Conservation (phyloP, 139 green algal genomes). For the Pleodorina starrii region DNA sequence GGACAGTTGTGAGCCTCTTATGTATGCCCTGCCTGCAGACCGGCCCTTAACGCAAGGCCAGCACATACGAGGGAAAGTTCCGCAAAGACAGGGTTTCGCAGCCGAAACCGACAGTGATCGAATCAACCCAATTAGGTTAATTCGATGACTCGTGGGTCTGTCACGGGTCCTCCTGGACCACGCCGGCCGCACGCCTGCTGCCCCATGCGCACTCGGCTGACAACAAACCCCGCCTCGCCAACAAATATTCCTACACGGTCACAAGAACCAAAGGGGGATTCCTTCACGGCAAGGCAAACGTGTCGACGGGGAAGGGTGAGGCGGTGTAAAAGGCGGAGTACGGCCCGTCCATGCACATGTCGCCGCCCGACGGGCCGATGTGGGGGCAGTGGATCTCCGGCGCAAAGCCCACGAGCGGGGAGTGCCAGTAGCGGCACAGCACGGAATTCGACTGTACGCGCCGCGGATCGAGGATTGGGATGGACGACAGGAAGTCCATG, state of each 20-base stretch:
- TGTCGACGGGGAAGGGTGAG: background rate
- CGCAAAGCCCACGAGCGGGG: background rate
- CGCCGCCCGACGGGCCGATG: background rate
- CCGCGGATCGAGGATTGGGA: background rate
- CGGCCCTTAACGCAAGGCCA: too few species aligned
- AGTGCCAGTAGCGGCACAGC: background rate
- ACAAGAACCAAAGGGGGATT: background rate
- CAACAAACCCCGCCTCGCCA: background rate
- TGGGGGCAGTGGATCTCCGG: conserved; percentile 3
- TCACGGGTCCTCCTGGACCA: too few species aligned
- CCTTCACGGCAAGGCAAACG: background rate
- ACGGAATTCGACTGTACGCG: background rate
- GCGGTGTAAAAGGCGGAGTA: background rate
- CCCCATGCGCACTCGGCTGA: background rate
- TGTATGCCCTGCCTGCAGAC: too few species aligned
- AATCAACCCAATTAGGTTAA: background rate
- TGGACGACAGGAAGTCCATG: background rate
- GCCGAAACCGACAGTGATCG: background rate
- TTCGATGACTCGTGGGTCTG: too few species aligned
- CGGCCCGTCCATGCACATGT: background rate
- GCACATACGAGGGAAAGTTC: too few species aligned
- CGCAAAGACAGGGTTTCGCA: too few species aligned
- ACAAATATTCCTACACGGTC: background rate
- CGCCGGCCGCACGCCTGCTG: too few species aligned
- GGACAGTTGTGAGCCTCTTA: too few species aligned